Conservation (phyloP, 2,329 filamentous ascomycete species). For the Colletotrichum eremochloae region DNA sequence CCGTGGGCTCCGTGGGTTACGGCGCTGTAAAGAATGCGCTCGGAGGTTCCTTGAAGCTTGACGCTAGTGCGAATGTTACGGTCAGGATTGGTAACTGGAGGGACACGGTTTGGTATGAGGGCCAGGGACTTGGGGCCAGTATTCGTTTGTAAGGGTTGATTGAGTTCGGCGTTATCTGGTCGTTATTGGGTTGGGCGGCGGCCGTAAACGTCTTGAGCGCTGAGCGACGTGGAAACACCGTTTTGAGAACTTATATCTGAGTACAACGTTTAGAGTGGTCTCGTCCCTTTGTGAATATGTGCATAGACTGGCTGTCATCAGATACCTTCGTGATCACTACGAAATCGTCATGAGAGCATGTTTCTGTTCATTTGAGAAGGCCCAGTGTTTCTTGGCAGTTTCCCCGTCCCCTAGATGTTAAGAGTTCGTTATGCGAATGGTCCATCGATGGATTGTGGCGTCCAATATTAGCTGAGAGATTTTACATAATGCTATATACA, state of each 20-base stretch:
- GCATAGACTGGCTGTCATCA: background rate
- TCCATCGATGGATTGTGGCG: background rate
- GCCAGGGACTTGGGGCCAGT: slow-evolving; percentile 77
- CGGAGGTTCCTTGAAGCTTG: slow-evolving; percentile 83
- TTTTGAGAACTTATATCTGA: background rate
- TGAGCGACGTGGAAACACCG: background rate
- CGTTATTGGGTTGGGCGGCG: slow-evolving; percentile 12
- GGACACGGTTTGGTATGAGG: slow-evolving; percentile 78
- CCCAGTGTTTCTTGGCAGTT: background rate
- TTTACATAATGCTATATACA: background rate
- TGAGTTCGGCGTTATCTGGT: slow-evolving; percentile 39
- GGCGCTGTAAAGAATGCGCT: slow-evolving; percentile 84
- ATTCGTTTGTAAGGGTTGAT: slow-evolving; percentile 61
- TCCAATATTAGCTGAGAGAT: background rate
- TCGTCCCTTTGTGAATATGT: background rate
- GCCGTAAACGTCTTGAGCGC: slow-evolving; percentile 4
- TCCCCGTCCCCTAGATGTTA: background rate
- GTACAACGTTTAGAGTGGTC: slow-evolving; percentile 3
- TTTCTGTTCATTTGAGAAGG: too few relatives aligned
- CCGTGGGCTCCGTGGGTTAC: slow-evolving; percentile 82
- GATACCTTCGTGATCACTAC: too few relatives aligned
- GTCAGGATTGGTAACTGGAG: slow-evolving; percentile 82
- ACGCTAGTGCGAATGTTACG: slow-evolving; percentile 81
- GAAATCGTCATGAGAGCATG: background rate
- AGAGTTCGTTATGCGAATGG: background rate